These are phyloP conservation scores for Leccinum truebloodii DNA, from an alignment of 768 basidiomycete species.

Conservation along the genomic window DNA sequence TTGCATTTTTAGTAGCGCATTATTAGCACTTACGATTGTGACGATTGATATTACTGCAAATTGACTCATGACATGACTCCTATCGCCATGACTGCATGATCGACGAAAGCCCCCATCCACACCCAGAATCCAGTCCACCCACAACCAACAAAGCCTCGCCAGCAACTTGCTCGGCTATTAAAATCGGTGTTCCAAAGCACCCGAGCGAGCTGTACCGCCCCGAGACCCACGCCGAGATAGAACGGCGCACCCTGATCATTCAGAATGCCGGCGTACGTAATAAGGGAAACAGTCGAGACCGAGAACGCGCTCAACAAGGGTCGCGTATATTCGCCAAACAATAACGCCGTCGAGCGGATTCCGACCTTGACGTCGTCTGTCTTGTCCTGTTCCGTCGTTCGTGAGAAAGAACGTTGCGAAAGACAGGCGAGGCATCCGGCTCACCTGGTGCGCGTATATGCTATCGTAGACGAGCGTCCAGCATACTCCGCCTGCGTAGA, in stretches of 20 bases:
- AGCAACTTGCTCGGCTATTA: slow-evolving; percentile 75
- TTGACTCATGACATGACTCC: slow-evolving; percentile 5
- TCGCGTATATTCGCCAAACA: slow-evolving; percentile 79
- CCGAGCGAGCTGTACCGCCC: slow-evolving; percentile 74
- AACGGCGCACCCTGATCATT: slow-evolving; percentile 78
- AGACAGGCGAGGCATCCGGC: too few relatives aligned
- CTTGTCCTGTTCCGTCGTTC: slow-evolving; percentile 67
- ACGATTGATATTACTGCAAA: background rate
- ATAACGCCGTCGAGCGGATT: slow-evolving; percentile 91
- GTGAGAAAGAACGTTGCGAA: too few relatives aligned
- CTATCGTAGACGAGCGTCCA: slow-evolving; percentile 99
- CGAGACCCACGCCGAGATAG: slow-evolving; percentile 74
- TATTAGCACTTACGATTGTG: background rate
- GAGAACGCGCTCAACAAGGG: slow-evolving; percentile 77
- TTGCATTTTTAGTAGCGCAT: background rate
- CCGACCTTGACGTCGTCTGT: slow-evolving; percentile 82
- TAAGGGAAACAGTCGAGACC: slow-evolving; percentile 65
- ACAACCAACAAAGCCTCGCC: slow-evolving; percentile 86
- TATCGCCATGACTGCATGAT: slow-evolving; percentile 48
- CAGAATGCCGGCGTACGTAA: slow-evolving; percentile 78
- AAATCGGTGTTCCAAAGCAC: slow-evolving; percentile 78
- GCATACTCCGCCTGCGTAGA: slow-evolving; percentile 86
- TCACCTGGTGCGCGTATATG: slow-evolving; percentile 95
- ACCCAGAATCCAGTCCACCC: slow-evolving; percentile 88
- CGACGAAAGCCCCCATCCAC: slow-evolving; percentile 76